These are phyloP conservation scores for Gracilariopsis chorda DNA, from an alignment of 23 red algal genomes.

Conservation along the genomic window DNA sequence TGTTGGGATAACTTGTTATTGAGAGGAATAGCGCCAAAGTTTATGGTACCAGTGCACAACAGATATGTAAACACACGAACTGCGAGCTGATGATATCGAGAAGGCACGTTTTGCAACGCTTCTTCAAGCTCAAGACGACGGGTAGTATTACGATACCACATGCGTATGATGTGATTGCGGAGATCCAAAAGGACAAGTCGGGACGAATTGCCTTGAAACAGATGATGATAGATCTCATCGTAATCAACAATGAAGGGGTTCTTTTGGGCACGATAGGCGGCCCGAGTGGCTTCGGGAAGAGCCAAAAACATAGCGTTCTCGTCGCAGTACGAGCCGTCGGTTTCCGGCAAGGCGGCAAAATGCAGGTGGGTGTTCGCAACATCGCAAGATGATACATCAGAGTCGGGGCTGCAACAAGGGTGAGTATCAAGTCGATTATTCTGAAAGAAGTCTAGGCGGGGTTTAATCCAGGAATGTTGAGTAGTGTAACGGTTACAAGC, in stretches of 20 bases:
- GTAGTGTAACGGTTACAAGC: neutral
- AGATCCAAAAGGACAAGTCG: conserved; percentile 57
- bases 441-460: neutral
- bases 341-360: neutral
- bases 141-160: conserved; percentile 71
- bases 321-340: neutral
- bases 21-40: conserved; percentile 67
- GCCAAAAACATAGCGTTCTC: neutral
- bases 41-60: conserved; percentile 68
- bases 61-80: conserved; percentile 55
- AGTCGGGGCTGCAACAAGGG: too few relatives aligned
- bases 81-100: conserved; percentile 43
- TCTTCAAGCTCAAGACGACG: neutral
- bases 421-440: neutral
- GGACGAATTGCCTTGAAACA: conserved; percentile 19
- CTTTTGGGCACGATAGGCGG: conserved; percentile 49
- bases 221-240: conserved; percentile 46
- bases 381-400: neutral
- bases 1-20: neutral
- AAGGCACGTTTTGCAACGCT: conserved; percentile 50
- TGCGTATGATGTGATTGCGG: conserved; percentile 90
- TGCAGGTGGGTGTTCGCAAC: neutral
- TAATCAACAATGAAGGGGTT: conserved; percentile 51
- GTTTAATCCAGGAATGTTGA: neutral
- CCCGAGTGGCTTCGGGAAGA: conserved; percentile 51